phyloP scores from a whole-genome alignment of 1,284 basidiomycete genomes.

The Naganishia sp. region DNA sequence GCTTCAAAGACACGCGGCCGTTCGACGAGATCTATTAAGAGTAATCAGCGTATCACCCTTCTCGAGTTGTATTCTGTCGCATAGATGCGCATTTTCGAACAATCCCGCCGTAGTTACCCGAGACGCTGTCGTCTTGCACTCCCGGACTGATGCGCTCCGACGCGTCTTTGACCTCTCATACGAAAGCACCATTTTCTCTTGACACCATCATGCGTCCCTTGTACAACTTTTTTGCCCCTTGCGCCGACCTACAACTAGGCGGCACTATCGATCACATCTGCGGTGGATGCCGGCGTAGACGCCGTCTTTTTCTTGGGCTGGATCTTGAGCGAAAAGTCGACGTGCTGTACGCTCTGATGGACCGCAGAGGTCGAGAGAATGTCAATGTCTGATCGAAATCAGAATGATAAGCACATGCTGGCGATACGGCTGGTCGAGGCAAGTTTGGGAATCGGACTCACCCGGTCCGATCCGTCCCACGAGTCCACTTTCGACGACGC shows the following conservation, averaged over 20 bases:
- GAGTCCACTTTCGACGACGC: conserved; percentile 82
- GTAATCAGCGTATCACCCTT: background rate
- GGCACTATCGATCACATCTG: conserved; percentile 9
- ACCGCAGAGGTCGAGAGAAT: conserved; percentile 89
- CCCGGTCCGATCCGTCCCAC: conserved; percentile 72
- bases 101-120: background rate
- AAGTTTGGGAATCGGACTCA: conserved; percentile 50
- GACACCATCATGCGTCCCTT: too few species aligned
- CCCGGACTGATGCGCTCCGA: too few species aligned
- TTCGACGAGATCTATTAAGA: conserved; percentile 79
- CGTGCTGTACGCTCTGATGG: conserved; percentile 86
- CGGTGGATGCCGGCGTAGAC: conserved; percentile 17
- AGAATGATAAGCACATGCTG: background rate
- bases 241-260: background rate
- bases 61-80: conserved; percentile 18
- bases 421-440: background rate
- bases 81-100: conserved; percentile 1
- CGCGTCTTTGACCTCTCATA: too few species aligned
- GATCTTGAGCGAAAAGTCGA: conserved; percentile 93
- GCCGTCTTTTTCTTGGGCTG: conserved; percentile 58
- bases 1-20: conserved; percentile 90
- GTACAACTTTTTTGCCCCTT: background rate
- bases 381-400: conserved; percentile 71
- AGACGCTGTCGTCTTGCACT: too few species aligned
- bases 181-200: background rate